phyloP scores from a whole-genome alignment of 257 asterid species.

The Linderniella brevidens region DNA sequence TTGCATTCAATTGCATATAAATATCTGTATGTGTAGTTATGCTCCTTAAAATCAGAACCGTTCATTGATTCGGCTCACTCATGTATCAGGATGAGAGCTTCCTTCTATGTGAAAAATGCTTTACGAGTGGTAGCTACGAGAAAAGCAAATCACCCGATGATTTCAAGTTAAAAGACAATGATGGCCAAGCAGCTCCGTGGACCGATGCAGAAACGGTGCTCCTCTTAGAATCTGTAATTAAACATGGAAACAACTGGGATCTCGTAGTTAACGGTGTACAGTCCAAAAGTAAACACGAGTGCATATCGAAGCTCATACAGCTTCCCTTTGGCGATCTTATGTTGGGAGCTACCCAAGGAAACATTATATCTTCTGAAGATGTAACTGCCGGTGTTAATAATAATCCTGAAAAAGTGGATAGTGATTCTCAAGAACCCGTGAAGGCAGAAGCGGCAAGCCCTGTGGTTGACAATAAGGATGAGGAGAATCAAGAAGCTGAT shows the following conservation, averaged over 20 bases:
- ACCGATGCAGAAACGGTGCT: constrained; percentile 80
- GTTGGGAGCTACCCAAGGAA: constrained; percentile 39
- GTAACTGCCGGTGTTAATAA: constrained; percentile 17
- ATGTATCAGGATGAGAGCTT: constrained; percentile 38
- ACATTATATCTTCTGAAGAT: constrained; percentile 28
- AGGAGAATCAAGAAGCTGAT: constrained; percentile 28
- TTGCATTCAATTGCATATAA: not conserved
- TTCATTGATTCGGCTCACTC: constrained; percentile 12
- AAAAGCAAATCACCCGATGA: constrained; percentile 38
- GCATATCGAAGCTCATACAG: constrained; percentile 78
- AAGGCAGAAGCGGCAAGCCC: constrained; percentile 17
- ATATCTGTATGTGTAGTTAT: not conserved
- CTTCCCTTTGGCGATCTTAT: constrained; percentile 84
- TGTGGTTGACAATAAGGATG: constrained; percentile 24
- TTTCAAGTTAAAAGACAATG: constrained; percentile 37
- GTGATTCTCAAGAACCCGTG: constrained; percentile 20
- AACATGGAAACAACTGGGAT: constrained; percentile 96
- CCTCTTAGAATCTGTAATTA: constrained; percentile 70
- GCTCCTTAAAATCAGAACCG: constrained; percentile 8
- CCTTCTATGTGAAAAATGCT: constrained; percentile 64
- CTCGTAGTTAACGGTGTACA: constrained; percentile 59
- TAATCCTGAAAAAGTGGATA: constrained; percentile 17
- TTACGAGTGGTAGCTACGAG: constrained; percentile 42
- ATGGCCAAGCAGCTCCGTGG: constrained; percentile 38
- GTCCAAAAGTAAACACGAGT: constrained; percentile 71